Evolutionary conservation across 371 early-diverging fungal species (phyloP).

Genomic region (Haplosporangium sp.): DNA sequence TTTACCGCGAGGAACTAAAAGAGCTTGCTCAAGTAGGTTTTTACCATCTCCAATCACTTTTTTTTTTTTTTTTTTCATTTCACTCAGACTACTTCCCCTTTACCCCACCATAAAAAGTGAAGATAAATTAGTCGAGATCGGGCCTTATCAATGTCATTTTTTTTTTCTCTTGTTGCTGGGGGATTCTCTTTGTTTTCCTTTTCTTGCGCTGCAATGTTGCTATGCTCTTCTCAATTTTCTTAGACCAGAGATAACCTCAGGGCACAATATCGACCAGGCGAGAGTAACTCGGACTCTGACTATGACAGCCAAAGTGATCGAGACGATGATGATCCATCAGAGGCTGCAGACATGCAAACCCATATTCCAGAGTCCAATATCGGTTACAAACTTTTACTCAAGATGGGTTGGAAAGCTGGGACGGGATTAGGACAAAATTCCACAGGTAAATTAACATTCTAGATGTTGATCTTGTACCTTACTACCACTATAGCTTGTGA

Average conservation of each 20-base stretch:
- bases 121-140: not conserved
- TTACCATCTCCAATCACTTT: too few species aligned
- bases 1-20: constrained; percentile 47
- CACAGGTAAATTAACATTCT: constrained; percentile 6
- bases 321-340: constrained; percentile 24
- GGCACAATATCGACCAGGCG: constrained; percentile 30
- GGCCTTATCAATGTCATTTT: constrained; percentile 24
- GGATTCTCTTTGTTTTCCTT: not conserved
- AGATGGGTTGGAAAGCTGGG: constrained; percentile 82
- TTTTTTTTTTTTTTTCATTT: not conserved
- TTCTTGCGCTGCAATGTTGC: not conserved
- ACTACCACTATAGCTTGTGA: not conserved
- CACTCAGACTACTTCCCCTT: not conserved
- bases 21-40: constrained; percentile 49
- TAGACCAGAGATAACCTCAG: constrained; percentile 41
- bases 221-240: too few species aligned
- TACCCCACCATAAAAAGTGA: not conserved
- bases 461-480: not conserved
- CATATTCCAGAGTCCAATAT: constrained; percentile 68
- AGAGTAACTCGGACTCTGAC: constrained; percentile 16
- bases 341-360: constrained; percentile 63
- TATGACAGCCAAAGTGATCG: constrained; percentile 15
- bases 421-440: constrained; percentile 74
- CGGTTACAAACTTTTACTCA: constrained; percentile 71
- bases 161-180: not conserved